phyloP scores from a whole-genome alignment of 208 protist species.

The Vickermania ingenoplastis region DNA sequence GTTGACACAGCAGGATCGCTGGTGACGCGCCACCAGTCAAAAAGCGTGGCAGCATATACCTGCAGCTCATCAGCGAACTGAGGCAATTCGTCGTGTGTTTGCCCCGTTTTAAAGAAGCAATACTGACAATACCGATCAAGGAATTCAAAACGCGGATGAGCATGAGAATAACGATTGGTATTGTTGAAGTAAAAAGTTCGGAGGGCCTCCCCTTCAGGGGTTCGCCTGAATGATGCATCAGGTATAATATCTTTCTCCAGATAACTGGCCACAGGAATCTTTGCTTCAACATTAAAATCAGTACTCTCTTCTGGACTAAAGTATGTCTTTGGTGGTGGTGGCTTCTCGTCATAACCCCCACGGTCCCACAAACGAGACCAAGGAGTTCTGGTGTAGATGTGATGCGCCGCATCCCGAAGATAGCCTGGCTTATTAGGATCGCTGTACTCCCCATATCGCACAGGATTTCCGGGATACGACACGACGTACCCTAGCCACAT shows the following conservation, averaged over 20 bases:
- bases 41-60: conserved; percentile 31
- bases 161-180: conserved; percentile 41
- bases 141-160: conserved; percentile 70
- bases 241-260: conserved; percentile 19
- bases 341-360: conserved; percentile 53
- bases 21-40: conserved; percentile 58
- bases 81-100: conserved; percentile 18
- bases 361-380: conserved; percentile 54
- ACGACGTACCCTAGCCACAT: conserved; percentile 78
- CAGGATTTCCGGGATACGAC: conserved; percentile 39
- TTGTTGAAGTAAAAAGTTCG: conserved; percentile 63
- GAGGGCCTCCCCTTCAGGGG: conserved; percentile 18
- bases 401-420: conserved; percentile 53
- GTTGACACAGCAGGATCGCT: conserved; percentile 21
- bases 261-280: conserved; percentile 25
- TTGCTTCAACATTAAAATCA: conserved; percentile 59
- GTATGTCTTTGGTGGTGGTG: conserved; percentile 9
- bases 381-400: conserved; percentile 47
- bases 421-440: conserved; percentile 26
- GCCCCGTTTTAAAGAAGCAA: conserved; percentile 63
- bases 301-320: conserved; percentile 10
- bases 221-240: conserved; percentile 40
- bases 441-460: conserved; percentile 42
- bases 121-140: conserved; percentile 81
- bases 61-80: conserved; percentile 14